Evolutionary conservation across 1,284 basidiomycete species (phyloP), one percentile per base, ranked within the genome.

Genomic region (Abortiporus biennis): DNA sequence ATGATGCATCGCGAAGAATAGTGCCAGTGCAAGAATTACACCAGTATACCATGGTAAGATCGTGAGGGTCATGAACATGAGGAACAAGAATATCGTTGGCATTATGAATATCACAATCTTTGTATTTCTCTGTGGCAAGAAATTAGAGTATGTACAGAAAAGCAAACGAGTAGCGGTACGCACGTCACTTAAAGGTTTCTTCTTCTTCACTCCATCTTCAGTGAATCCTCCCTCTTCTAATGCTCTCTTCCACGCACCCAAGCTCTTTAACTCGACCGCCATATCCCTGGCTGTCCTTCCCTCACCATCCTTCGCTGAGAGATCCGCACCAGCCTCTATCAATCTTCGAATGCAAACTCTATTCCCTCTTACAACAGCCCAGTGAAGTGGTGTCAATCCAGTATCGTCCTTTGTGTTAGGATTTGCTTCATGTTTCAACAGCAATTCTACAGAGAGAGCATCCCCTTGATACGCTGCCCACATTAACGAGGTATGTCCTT

Each of bases 401-500:
- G 78, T 66, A 48, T 89, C 83, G 59, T 99, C 96, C 30, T 74
- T 74, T 3, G 83, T 66, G 47, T 80, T 78, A 1, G 85, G 72
- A 43, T 80, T 85, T 2, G 94, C 92, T 6, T 92, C 92, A 52
- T 95, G 90, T 44, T 85, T 80, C 40, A 99, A 74, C 15, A 99
- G 66, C 24, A 99, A 66, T 49, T 97, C 92, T 2, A 99, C 92
- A 0, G 89, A 93, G 17, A 99, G 78, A 1, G 92, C 93, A 56
- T 99, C 96, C 34, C 95, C 95, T 61, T 99, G 96, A 66, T 98
- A 99, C 3, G 93, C 92, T 2, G 96, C 96, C 96, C 96, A 99
- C 91, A 98, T 97, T 41, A 99, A 74, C 0, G 91, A 77, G 0
- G 95, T 98, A 58, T 99, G 96, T 0, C 95, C 95, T 56, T 93